Evolutionary conservation across 768 basidiomycete species (phyloP), one percentile per base, ranked within the genome.

Genomic region (Trametopsis cervina): DNA sequence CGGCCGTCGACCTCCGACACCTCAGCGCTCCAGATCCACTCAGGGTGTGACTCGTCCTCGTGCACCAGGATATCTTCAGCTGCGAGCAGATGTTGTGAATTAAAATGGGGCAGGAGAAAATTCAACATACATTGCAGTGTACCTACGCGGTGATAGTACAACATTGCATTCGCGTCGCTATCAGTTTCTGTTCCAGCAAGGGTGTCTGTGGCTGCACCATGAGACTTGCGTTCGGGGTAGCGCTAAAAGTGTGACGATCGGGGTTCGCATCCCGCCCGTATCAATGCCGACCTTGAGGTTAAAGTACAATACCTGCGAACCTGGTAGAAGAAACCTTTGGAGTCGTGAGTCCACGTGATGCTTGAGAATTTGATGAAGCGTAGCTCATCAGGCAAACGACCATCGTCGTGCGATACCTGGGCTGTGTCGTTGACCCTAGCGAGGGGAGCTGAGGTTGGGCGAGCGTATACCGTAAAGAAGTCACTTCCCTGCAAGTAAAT

Each of bases 291-390:
- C n/a, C n/a, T n/a, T n/a, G n/a, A n/a, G n/a, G n/a, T n/a, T n/a
- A n/a, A 36, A 50, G 42, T 29, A 33, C 25, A 15, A 22, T 41
- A 36, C 40, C 7, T 4, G 58, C 63, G 18, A 42, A 72, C 72
- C 71, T 89, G 88, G 62, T 92, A 92, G 66, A 91, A 88, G 65
- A 91, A 89, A 1, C 89, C 89, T 52, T 80, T 81, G 46, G 79
- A 82, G 63, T 90, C 86, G 47, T 79, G 77, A 3, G 81, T 81
- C 89, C 89, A 91, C 22, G 71, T 69, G 38, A 89, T 72, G 10
- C 69, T 64, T 0, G 83, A 84, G 64, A 88, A 89, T 61, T 91
- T 91, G 53, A 87, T 84, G 59, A 77, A 84, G 46, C 81, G 75
- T 45, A 90, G 64, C 51, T 81, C 81, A 39, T 91, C 89, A 3